Percentiles rank a stretch among this genome's conserved stretches.
phyloP scores from a whole-genome alignment of 176 grass and related monocot species.

The Oryza meyeriana region DNA sequence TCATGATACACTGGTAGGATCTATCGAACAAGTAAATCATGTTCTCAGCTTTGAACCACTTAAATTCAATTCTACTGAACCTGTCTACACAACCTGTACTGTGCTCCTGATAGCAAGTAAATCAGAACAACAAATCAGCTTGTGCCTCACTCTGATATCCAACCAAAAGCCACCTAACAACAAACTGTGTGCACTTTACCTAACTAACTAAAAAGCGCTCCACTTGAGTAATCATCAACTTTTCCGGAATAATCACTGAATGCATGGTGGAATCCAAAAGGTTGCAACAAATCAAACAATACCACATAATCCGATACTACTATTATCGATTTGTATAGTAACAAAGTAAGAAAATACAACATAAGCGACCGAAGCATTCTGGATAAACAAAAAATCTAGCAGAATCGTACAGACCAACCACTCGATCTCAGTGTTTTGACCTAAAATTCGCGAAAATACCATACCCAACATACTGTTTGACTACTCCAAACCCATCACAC shows the following conservation, averaged over 20 bases:
- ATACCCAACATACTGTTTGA: background rate
- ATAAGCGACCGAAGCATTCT: background rate
- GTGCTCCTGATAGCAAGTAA: slow-evolving; percentile 4
- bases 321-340: background rate
- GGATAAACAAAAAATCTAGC: background rate
- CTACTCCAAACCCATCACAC: background rate
- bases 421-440: slow-evolving; percentile 25
- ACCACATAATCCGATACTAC: background rate
- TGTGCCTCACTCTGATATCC: slow-evolving; percentile 37
- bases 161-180: slow-evolving; percentile 34
- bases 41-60: background rate
- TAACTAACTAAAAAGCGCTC: slow-evolving; percentile 32
- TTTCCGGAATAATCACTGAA: slow-evolving; percentile 27
- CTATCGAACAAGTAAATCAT: background rate
- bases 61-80: background rate
- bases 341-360: background rate
- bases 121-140: slow-evolving; percentile 16
- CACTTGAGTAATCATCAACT: slow-evolving; percentile 9
- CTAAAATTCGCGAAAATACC: background rate
- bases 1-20: background rate
- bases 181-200: slow-evolving; percentile 24
- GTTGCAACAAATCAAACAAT: slow-evolving; percentile 24
- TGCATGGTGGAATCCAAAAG: slow-evolving; percentile 28
- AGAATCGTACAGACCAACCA: background rate
- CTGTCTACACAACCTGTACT: background rate